phyloP scores from a whole-genome alignment of 805 yeast species.

The Saccharomyces cerevisiae region DNA sequence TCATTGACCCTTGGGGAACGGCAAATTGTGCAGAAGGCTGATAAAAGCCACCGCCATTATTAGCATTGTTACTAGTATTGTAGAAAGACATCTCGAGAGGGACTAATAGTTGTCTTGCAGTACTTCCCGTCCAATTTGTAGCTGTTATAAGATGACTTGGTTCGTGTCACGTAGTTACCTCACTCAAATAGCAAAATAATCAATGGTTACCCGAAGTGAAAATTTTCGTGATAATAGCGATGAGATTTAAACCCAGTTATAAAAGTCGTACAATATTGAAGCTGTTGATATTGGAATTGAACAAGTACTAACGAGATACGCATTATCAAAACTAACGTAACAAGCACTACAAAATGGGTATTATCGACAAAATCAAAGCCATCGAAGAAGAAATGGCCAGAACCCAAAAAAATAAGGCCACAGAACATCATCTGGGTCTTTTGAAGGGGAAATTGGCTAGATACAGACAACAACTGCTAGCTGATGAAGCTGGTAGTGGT shows the following conservation, averaged over 20 bases:
- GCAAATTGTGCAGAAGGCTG: conserved; percentile 25
- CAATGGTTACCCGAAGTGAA: not conserved
- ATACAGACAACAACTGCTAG: conserved; percentile 81
- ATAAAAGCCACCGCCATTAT: conserved; percentile 3
- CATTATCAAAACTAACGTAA: not conserved
- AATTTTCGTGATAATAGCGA: not conserved
- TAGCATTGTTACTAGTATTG: not conserved
- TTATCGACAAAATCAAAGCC: conserved; percentile 67
- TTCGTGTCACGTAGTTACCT: not conserved
- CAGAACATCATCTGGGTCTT: conserved; percentile 92
- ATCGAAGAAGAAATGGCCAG: conserved; percentile 90
- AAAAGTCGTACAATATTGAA: not conserved
- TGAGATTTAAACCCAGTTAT: not conserved
- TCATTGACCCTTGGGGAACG: conserved; percentile 34
- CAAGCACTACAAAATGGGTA: conserved; percentile 23
- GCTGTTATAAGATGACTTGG: not conserved
- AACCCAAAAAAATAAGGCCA: conserved; percentile 95
- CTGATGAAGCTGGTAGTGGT: conserved; percentile 70
- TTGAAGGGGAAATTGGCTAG: conserved; percentile 91
- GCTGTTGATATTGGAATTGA: not conserved
- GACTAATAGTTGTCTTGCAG: not conserved
- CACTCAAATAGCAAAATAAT: not conserved
- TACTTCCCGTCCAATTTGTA: not conserved
- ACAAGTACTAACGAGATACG: not conserved
- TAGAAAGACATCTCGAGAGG: conserved; percentile 10